These are phyloP conservation scores for Aspergillus bridgeri DNA, from an alignment of 495 filamentous ascomycete species.

Conservation along the genomic window DNA sequence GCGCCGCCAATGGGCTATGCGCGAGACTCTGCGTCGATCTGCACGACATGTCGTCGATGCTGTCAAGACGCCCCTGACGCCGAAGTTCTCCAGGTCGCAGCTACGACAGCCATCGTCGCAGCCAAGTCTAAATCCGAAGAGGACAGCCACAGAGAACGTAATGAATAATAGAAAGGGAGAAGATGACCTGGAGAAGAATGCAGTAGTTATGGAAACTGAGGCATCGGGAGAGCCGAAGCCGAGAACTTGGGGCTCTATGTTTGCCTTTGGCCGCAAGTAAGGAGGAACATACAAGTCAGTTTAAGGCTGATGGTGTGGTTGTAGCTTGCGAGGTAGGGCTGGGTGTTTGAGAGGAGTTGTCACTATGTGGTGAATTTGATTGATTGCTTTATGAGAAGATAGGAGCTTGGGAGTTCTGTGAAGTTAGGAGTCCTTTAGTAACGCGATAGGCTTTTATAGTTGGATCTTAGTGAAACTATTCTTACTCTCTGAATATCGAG, in stretches of 20 bases:
- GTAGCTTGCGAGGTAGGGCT: neutral
- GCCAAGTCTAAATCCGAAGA: neutral
- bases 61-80: slow-evolving; percentile 25
- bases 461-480: no score
- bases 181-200: slow-evolving; percentile 16
- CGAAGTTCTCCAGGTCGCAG: slow-evolving; percentile 17
- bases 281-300: neutral
- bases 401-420: no score
- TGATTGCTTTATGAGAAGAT: no score
- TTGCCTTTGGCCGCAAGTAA: slow-evolving; percentile 9
- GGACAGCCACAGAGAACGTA: neutral
- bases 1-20: slow-evolving; percentile 51
- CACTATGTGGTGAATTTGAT: no score
- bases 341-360: no score
- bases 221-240: neutral
- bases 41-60: slow-evolving; percentile 40
- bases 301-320: neutral
- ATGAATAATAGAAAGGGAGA: neutral
- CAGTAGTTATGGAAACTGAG: slow-evolving; percentile 1
- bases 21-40: slow-evolving; percentile 41
- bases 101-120: neutral
- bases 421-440: no score
- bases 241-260: slow-evolving; percentile 8
- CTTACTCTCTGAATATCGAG: no score
- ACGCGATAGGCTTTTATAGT: no score